A percentile compares a stretch with the other conserved stretches of the same genome.
These are phyloP conservation scores for Angomonas desouzai DNA, from an alignment of 208 protist genomes.

Conservation along the genomic window DNA sequence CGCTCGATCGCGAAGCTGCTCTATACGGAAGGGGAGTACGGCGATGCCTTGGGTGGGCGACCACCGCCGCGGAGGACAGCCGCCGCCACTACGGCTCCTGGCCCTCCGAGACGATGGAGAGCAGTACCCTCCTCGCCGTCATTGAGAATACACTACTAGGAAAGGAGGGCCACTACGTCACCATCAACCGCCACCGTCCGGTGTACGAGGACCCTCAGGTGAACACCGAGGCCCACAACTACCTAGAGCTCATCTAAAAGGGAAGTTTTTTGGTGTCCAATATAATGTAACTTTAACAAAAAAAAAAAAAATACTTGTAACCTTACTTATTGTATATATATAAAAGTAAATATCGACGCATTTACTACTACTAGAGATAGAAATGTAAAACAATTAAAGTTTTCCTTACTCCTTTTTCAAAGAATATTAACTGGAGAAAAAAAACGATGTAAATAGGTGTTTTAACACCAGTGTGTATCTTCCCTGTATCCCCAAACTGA, in stretches of 20 bases:
- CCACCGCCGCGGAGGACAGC: conserved; percentile 23
- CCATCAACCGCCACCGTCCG: conserved; percentile 18
- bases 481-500: too few relatives aligned
- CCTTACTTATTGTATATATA: too few relatives aligned
- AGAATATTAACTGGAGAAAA: too few relatives aligned
- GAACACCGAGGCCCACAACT: conserved; percentile 9
- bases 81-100: conserved; percentile 36
- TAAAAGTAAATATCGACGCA: too few relatives aligned
- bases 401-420: background rate
- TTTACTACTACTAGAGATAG: background rate
- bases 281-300: background rate
- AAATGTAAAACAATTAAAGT: background rate
- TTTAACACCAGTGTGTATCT: too few relatives aligned
- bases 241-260: conserved; percentile 14
- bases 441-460: too few relatives aligned
- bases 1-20: conserved; percentile 37
- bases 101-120: conserved; percentile 29
- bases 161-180: conserved; percentile 43
- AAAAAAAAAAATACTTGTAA: conserved; percentile 9
- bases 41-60: conserved; percentile 47
- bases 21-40: conserved; percentile 39
- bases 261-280: too few relatives aligned
- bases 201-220: background rate
- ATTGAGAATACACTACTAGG: conserved; percentile 31
- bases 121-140: conserved; percentile 21